phyloP scores from a whole-genome alignment of 2,329 filamentous ascomycete genomes.

The Penicillium brasilianum region DNA sequence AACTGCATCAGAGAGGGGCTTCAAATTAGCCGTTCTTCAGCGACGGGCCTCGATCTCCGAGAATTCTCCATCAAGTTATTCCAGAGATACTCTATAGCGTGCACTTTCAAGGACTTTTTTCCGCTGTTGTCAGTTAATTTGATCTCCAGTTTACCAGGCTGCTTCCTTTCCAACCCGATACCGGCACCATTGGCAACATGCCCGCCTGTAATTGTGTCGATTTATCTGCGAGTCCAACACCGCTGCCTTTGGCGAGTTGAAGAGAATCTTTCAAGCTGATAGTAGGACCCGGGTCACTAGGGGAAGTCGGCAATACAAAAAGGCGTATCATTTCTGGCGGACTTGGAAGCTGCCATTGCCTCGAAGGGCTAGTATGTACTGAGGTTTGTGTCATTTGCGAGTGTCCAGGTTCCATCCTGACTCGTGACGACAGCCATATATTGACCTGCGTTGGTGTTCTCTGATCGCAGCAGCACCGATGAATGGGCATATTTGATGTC shows the following conservation, averaged over 20 bases:
- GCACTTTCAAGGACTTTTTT: neutral
- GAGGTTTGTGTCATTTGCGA: conserved; percentile 21
- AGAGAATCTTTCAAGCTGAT: neutral
- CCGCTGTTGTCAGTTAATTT: neutral
- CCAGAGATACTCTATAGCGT: conserved; percentile 2
- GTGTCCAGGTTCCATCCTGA: conserved; percentile 23
- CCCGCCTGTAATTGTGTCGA: neutral
- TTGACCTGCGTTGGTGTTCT: conserved; percentile 21
- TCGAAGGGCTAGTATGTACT: neutral
- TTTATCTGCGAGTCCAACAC: neutral
- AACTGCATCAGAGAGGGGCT: neutral
- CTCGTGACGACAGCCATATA: conserved; percentile 32
- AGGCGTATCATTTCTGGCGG: conserved; percentile 11
- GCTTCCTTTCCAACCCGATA: neutral
- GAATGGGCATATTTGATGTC: conserved; percentile 33
- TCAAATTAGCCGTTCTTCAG: neutral
- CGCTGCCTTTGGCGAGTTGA: neutral
- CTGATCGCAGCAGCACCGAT: conserved; percentile 29
- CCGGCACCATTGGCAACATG: neutral
- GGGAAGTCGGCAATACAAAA: conserved; percentile 32
- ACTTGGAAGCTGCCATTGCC: neutral
- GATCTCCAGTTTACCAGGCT: neutral
- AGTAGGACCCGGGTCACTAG: neutral
- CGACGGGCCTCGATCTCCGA: neutral
- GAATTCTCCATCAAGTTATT: neutral